Evolutionary conservation across 2,329 filamentous ascomycete genomes (phyloP).

Genomic region (Sporothrix brunneoviolacea): DNA sequence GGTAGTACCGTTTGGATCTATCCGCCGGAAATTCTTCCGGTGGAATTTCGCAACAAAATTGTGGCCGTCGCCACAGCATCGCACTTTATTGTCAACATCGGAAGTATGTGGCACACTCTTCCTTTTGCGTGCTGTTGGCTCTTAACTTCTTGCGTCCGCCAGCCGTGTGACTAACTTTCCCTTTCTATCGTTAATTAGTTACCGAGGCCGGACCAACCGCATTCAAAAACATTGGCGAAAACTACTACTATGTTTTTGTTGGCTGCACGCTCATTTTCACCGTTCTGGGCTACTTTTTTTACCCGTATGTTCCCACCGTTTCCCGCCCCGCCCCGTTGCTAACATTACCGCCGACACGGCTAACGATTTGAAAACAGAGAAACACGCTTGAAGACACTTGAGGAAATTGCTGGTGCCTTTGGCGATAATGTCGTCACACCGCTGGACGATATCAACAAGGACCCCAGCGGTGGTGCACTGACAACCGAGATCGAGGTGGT

Average conservation of each 20-base stretch:
- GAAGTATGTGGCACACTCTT: conserved; percentile 1
- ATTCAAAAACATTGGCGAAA: conserved; percentile 50
- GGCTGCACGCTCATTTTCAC: conserved; percentile 46
- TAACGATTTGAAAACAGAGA: conserved; percentile 26
- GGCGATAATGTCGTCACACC: conserved; percentile 36
- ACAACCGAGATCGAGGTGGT: too few species aligned
- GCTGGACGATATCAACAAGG: background rate
- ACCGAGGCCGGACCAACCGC: conserved; percentile 50
- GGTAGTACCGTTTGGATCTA: conserved; percentile 50
- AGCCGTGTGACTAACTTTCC: background rate
- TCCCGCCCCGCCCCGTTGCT: background rate
- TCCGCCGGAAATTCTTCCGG: conserved; percentile 49
- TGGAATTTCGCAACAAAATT: conserved; percentile 46
- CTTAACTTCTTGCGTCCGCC: background rate
- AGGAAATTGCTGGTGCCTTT: conserved; percentile 43
- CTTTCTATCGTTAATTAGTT: too few species aligned
- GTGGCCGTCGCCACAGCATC: conserved; percentile 48
- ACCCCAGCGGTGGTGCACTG: too few species aligned
- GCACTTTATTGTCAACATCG: conserved; percentile 51
- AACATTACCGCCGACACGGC: background rate
- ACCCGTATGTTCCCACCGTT: conserved; percentile 31
- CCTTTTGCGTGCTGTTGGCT: background rate
- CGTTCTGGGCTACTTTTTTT: conserved; percentile 46
- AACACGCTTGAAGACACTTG: conserved; percentile 40
- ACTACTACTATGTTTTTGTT: conserved; percentile 56